phyloP scores from a whole-genome alignment of 1,284 basidiomycete species.

The Pascua guehoae region DNA sequence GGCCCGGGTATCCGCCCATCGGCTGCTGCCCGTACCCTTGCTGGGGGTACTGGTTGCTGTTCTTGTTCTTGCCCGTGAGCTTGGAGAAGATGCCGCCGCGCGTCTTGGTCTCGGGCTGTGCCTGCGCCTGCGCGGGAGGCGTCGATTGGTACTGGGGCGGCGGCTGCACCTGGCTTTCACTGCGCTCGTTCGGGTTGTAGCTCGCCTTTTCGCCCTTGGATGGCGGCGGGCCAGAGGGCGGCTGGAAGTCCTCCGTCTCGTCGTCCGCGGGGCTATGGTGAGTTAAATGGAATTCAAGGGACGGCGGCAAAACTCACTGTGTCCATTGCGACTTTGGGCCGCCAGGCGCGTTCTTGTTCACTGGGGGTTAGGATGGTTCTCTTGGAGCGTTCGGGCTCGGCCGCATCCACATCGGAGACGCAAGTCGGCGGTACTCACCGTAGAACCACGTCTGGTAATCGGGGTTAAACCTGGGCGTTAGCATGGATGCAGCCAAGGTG shows the following conservation, averaged over 20 bases:
- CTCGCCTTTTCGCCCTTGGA: conserved; percentile 11
- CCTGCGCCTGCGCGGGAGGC: not conserved
- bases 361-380: not conserved
- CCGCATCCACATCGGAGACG: no score
- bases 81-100: conserved; percentile 40
- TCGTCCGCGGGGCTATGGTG: conserved; percentile 47
- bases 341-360: conserved; percentile 46
- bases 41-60: conserved; percentile 21
- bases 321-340: conserved; percentile 46
- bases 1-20: conserved; percentile 26
- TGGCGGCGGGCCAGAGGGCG: conserved; percentile 45
- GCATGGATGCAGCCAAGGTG: not conserved
- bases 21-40: conserved; percentile 16
- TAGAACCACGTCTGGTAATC: conserved; percentile 51
- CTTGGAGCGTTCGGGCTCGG: no score
- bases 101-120: conserved; percentile 22
- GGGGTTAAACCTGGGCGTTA: conserved; percentile 38
- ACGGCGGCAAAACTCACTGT: no score
- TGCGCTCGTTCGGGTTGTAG: conserved; percentile 9
- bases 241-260: conserved; percentile 12
- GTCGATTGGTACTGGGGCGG: conserved; percentile 5
- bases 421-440: conserved; percentile 7
- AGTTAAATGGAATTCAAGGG: no score
- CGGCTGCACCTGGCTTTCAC: conserved; percentile 8
- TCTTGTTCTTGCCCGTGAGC: conserved; percentile 27